phyloP scores from a whole-genome alignment of 306 rosid genomes.

The Delonix regia region DNA sequence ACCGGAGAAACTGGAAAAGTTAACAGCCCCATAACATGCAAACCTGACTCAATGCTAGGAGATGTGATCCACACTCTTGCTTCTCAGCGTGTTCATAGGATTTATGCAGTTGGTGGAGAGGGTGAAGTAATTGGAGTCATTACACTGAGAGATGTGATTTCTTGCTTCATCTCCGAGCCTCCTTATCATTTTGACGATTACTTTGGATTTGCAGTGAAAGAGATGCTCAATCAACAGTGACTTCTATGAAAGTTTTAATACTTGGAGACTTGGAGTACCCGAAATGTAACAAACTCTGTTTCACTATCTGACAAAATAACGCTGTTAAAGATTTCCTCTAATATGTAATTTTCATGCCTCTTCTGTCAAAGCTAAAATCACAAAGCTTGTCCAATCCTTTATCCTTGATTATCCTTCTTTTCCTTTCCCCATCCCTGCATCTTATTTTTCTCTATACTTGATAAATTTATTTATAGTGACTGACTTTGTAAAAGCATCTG shows the following conservation, averaged over 20 bases:
- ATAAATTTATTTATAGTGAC: no score
- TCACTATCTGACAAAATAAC: slow-evolving; percentile 33
- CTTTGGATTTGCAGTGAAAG: slow-evolving; percentile 67
- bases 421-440: slow-evolving; percentile 74
- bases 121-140: slow-evolving; percentile 71
- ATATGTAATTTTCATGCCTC: slow-evolving; percentile 42
- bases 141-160: slow-evolving; percentile 91
- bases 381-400: slow-evolving; percentile 58
- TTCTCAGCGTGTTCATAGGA: slow-evolving; percentile 81
- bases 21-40: slow-evolving; percentile 70
- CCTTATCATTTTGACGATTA: slow-evolving; percentile 65
- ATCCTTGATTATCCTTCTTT: slow-evolving; percentile 51
- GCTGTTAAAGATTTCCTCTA: slow-evolving; percentile 23
- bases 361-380: slow-evolving; percentile 59
- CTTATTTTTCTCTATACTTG: no score
- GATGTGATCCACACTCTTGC: slow-evolving; percentile 69
- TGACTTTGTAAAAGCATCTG: no score
- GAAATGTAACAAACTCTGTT: slow-evolving; percentile 25
- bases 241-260: slow-evolving; percentile 12
- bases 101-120: slow-evolving; percentile 57
- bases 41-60: slow-evolving; percentile 59
- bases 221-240: slow-evolving; percentile 59
- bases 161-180: slow-evolving; percentile 86
- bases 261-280: neutral
- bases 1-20: slow-evolving; percentile 49